Evolutionary conservation across 192 early-diverging fungal species (phyloP), one percentile per base, ranked within the genome.

Genomic region (Kappamyces sp.): DNA sequence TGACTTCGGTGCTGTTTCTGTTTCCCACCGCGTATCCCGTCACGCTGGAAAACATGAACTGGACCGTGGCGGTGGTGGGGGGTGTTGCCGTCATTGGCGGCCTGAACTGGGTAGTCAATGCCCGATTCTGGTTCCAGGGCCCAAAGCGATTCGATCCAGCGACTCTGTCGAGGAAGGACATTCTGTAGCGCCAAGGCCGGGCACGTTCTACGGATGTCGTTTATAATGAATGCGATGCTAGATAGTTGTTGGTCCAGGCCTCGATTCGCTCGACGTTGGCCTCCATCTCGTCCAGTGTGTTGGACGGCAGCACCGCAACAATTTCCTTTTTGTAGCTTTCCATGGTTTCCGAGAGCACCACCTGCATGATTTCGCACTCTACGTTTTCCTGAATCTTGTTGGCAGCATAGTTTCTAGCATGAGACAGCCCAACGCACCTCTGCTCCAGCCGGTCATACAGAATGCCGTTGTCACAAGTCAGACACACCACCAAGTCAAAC

Each of bases 321-420:
- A 93, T 85, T 40, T 91, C 85, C 11, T 69, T 50, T 45, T 75
- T 73, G 64, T 95, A 98, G 22, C 87, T 89, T 57, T 89, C 92
- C 8, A 66, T 69, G 3, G 95, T 92, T 47, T 92, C 94, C 45
- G 92, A 90, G 49, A 91, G 71, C 12, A 94, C 87, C 3, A 96
- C 86, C 74, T 94, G 90, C 90, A 95, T 93, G 68, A 98, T 98
- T 72, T 98, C 95, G 74, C 90, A 90, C 62, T 91, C 88, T 61
- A 96, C 80, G 58, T 98, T 98, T 68, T 98, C 92, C 12, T 81
- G 68, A 48, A 96, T 83, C 72, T 98, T 98, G 59, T 84, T 84
- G 33, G 69, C 62, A 57, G 78, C 74, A 67, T 98, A 94, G 39
- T 82, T 84, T 63, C 88, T 88, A 2, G 0, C 47, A n/a, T 54